phyloP scores from a whole-genome alignment of 2,329 filamentous ascomycete genomes.

The Cytospora schulzeri region DNA sequence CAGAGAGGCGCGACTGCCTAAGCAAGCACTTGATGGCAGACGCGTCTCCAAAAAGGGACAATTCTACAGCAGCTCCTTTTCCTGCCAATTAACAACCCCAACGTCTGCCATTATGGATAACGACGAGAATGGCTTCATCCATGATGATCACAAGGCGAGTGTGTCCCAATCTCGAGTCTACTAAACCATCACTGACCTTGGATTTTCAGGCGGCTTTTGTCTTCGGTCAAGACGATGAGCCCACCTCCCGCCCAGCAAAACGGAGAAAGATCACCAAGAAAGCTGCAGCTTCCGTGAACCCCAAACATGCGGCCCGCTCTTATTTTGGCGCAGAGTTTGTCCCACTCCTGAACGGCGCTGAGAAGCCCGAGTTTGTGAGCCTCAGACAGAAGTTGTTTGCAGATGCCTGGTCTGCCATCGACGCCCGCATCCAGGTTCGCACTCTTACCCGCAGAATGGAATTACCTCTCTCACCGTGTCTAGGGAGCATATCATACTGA shows the following conservation, averaged over 20 bases:
- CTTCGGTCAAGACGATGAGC: constrained; percentile 55
- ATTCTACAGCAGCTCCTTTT: not conserved
- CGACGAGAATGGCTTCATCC: constrained; percentile 34
- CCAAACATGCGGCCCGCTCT: constrained; percentile 26
- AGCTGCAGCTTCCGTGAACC: constrained; percentile 19
- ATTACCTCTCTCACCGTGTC: too few relatives aligned
- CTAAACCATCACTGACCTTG: constrained; percentile 3
- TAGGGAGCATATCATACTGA: not conserved
- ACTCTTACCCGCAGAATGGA: not conserved
- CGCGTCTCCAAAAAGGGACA: constrained; percentile 10
- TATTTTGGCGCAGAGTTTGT: constrained; percentile 43
- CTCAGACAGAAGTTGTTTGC: constrained; percentile 63
- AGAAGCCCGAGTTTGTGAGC: constrained; percentile 50
- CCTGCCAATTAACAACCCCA: not conserved
- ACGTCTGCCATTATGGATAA: constrained; percentile 13
- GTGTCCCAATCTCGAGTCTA: too few relatives aligned
- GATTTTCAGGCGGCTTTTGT: constrained; percentile 62
- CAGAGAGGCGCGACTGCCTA: not conserved
- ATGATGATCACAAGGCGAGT: constrained; percentile 50
- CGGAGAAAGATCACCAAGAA: constrained; percentile 54
- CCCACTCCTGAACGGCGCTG: constrained; percentile 56
- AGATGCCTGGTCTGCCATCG: constrained; percentile 64
- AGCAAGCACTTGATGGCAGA: not conserved
- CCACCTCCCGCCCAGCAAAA: constrained; percentile 53
- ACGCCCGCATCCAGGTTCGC: constrained; percentile 62